Evolutionary conservation across 2,329 filamentous ascomycete species (phyloP).

Genomic region (Leptographium lundbergii): DNA sequence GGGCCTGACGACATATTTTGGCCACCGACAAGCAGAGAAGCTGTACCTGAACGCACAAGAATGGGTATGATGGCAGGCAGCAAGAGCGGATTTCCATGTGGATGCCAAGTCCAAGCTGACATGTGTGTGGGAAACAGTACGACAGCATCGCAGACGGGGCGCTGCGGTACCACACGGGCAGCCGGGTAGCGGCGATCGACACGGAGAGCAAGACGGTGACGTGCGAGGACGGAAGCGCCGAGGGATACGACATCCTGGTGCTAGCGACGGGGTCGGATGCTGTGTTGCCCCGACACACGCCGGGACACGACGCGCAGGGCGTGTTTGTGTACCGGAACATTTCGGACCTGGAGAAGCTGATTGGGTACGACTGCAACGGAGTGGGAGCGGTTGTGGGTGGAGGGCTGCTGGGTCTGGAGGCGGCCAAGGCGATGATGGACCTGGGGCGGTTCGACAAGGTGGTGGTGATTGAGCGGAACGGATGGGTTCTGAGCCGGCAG

Average conservation of each 20-base stretch:
- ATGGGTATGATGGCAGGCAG: conserved; percentile 48
- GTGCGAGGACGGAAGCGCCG: conserved; percentile 53
- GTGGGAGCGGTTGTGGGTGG: conserved; percentile 71
- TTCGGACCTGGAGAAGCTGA: conserved; percentile 64
- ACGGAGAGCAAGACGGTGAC: conserved; percentile 51
- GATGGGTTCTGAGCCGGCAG: conserved; percentile 73
- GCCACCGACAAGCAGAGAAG: conserved; percentile 72
- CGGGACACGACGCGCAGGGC: conserved; percentile 66
- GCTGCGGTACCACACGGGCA: conserved; percentile 62
- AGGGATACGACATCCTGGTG: conserved; percentile 66
- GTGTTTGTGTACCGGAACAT: conserved; percentile 88
- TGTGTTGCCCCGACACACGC: conserved; percentile 56
- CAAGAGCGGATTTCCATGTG: conserved; percentile 16
- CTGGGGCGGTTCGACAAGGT: conserved; percentile 62
- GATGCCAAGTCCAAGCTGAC: background rate
- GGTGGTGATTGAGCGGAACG: conserved; percentile 68
- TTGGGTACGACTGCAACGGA: conserved; percentile 50
- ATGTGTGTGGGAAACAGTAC: conserved; percentile 33
- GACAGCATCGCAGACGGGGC: conserved; percentile 51
- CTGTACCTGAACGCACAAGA: conserved; percentile 76
- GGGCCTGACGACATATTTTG: conserved; percentile 78
- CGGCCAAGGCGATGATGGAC: conserved; percentile 86
- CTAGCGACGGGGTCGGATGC: conserved; percentile 82
- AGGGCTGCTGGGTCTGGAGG: conserved; percentile 74
- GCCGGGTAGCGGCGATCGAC: conserved; percentile 55